Percentiles rank a stretch among this genome's conserved stretches.
phyloP scores from a whole-genome alignment of 1,139 yeast genomes.

The Blastobotrys indianensis region DNA sequence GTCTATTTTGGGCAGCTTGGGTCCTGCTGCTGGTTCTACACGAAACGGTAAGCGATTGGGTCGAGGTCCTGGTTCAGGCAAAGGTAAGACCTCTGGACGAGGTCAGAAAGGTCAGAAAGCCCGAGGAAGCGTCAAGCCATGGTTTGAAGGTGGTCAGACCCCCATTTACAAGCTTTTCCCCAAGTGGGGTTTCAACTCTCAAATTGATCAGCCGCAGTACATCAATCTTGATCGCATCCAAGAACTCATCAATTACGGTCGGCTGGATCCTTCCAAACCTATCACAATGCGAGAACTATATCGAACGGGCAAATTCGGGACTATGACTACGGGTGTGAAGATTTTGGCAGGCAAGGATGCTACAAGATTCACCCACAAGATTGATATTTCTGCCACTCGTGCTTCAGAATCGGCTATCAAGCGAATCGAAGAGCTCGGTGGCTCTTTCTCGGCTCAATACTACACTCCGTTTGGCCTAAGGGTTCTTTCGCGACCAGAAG shows the following conservation, averaged over 20 bases:
- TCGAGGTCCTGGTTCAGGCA: constrained; percentile 92
- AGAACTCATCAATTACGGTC: constrained; percentile 34
- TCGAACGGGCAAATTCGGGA: constrained; percentile 61
- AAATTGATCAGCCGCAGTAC: constrained; percentile 30
- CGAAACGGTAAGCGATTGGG: constrained; percentile 66
- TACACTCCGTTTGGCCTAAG: constrained; percentile 59
- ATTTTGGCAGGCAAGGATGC: constrained; percentile 65
- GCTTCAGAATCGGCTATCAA: constrained; percentile 73
- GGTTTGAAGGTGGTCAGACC: constrained; percentile 99
- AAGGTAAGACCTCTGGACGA: constrained; percentile 88
- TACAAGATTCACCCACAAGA: constrained; percentile 41
- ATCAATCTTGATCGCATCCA: constrained; percentile 60
- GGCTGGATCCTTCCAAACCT: constrained; percentile 49
- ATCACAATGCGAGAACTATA: constrained; percentile 69
- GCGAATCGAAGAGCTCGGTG: constrained; percentile 66
- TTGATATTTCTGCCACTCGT: constrained; percentile 72
- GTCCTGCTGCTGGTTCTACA: constrained; percentile 31
- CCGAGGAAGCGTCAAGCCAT: constrained; percentile 79
- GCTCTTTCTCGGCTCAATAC: constrained; percentile 67
- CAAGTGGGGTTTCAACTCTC: constrained; percentile 70
- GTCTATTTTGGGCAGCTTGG: constrained; percentile 23
- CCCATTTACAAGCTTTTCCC: constrained; percentile 88
- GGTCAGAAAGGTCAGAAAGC: constrained; percentile 99
- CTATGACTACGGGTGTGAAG: constrained; percentile 74
- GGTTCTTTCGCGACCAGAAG: constrained; percentile 72